These are phyloP conservation scores for Geotrichum phurueaensis DNA, from an alignment of 1,139 yeast species.

Conservation along the genomic window DNA sequence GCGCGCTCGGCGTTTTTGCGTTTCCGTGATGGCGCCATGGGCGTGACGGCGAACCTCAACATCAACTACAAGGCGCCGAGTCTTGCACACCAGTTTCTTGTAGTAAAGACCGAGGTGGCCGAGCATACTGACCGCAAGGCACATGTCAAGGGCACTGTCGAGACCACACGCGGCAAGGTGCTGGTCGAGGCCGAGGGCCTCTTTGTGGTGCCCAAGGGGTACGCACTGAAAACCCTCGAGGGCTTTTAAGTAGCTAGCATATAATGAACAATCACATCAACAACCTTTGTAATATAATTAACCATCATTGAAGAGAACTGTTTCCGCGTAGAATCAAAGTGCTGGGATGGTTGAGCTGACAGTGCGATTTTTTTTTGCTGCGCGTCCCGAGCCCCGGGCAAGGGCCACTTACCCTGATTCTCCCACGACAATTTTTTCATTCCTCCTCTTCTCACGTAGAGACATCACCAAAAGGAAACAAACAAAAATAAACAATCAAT, in stretches of 20 bases:
- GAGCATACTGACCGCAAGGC: constrained; percentile 30
- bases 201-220: constrained; percentile 24
- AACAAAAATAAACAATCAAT: no score
- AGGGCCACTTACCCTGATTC: not conserved
- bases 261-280: not conserved
- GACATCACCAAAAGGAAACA: constrained; percentile 1
- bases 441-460: not conserved
- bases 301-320: not conserved
- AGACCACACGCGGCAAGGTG: constrained; percentile 37
- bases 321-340: not conserved
- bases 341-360: not conserved
- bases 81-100: constrained; percentile 69
- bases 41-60: constrained; percentile 44
- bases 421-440: constrained; percentile 17
- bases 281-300: not conserved
- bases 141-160: constrained; percentile 41
- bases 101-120: constrained; percentile 49
- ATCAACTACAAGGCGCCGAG: constrained; percentile 68
- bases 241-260: not conserved
- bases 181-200: constrained; percentile 34
- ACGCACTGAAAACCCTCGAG: constrained; percentile 17
- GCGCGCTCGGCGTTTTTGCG: constrained; percentile 50
- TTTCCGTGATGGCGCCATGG: constrained; percentile 23
- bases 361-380: not conserved
- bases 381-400: not conserved